Evolutionary conservation across 495 filamentous ascomycete genomes (phyloP), one percentile per base, ranked within the genome.

Genomic region (Xylaria acuta): DNA sequence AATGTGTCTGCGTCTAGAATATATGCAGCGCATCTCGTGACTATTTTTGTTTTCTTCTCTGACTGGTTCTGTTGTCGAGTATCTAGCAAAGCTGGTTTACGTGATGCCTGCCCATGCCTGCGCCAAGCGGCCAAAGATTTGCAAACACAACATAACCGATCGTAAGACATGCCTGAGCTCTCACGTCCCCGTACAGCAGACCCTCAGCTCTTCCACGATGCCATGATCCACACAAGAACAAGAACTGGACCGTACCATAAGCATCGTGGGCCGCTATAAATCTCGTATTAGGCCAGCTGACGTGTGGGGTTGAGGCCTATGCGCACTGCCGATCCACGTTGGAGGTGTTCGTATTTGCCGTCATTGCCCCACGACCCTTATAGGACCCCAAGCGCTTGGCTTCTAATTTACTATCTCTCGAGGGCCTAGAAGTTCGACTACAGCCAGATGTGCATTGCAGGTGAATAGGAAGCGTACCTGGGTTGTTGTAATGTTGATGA

Each of bases 321-420:
- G 49, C 34, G 34, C 49, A 56, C 22, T 62, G 68, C 68, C 34
- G 68, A 70, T 70, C 68, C 27, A 22, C 32, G 56, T 51, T 70
- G 59, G 59, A 71, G 59, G 59, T 4, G 1, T 54, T 71, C 59
- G 69, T 71, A 64, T 71, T 47, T 64, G 67, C 67, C 41, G 67
- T 69, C 56, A 62, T 16, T 36, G 53, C 66, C 67, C 67, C 67
- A n/a, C 40, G 53, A 59, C 65, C 49, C 43, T 51, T 12, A 36
- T 20, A 36, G 7, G 2, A 53, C 30, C 32, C 49, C 65, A 67
- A 67, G 16, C 22, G 40, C 66, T 69, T 45, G 18, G 66, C 66
- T 36, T 38, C 65, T 56, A 36, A 41, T 56, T 56, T 49, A 43
- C 32, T 56, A 40, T n/a, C 49, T 41, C 30, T 58, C 22, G 20